These are phyloP conservation scores for Diaporthe nobilis DNA, from an alignment of 2,329 filamentous ascomycete species.

Conservation along the genomic window DNA sequence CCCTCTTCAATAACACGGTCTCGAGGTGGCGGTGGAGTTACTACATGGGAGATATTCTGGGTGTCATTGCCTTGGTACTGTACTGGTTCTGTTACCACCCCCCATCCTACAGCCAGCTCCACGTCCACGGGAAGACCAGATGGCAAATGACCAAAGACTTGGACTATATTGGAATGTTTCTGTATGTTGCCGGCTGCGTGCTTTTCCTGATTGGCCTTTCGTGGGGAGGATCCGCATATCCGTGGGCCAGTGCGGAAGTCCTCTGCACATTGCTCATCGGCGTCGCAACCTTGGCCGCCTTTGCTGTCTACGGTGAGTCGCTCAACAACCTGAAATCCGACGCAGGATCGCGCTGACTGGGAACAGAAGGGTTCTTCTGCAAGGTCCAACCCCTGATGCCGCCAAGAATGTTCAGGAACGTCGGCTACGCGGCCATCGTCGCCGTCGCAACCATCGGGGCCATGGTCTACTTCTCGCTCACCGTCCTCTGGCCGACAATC, in stretches of 20 bases:
- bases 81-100: slow-evolving; percentile 63
- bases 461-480: slow-evolving; percentile 61
- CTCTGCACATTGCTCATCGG: slow-evolving; percentile 56
- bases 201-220: slow-evolving; percentile 54
- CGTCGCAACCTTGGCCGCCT: slow-evolving; percentile 51
- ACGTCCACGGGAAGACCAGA: slow-evolving; percentile 54
- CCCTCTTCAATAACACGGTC: slow-evolving; percentile 27
- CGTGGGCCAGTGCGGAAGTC: slow-evolving; percentile 58
- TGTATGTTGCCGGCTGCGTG: slow-evolving; percentile 8
- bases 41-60: slow-evolving; percentile 15
- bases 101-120: slow-evolving; percentile 60
- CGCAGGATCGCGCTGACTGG: not conserved
- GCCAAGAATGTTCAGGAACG: slow-evolving; percentile 57
- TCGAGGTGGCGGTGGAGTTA: slow-evolving; percentile 13
- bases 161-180: slow-evolving; percentile 60
- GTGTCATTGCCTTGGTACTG: slow-evolving; percentile 52
- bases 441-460: slow-evolving; percentile 56
- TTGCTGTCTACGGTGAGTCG: slow-evolving; percentile 44
- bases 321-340: slow-evolving; percentile 50
- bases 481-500: slow-evolving; percentile 60
- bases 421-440: slow-evolving; percentile 56
- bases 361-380: slow-evolving; percentile 53
- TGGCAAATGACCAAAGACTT: slow-evolving; percentile 58
- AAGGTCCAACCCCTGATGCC: slow-evolving; percentile 58
- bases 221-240: slow-evolving; percentile 57